phyloP scores from a whole-genome alignment of 1,139 yeast species.

The Torulaspora pretoriensis region DNA sequence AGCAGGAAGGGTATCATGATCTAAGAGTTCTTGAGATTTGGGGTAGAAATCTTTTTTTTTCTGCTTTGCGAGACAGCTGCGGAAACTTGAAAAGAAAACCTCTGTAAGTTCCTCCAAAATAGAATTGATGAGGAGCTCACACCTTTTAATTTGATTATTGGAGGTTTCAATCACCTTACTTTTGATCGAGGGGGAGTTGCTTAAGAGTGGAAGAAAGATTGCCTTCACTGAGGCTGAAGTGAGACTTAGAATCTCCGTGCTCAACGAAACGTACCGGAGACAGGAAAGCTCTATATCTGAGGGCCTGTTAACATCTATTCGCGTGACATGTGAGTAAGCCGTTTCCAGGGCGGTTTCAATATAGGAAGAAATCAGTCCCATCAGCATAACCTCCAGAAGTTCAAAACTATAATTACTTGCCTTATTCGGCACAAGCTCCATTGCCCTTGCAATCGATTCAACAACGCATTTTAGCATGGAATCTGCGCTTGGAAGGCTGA shows the following conservation, averaged over 20 bases:
- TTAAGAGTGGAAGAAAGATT: constrained; percentile 67
- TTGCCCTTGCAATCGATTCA: constrained; percentile 73
- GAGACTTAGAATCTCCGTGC: constrained; percentile 61
- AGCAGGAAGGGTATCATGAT: constrained; percentile 69
- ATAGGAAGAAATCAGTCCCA: constrained; percentile 70
- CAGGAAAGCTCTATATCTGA: constrained; percentile 43
- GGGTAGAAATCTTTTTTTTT: constrained; percentile 58
- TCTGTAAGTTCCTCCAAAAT: constrained; percentile 59
- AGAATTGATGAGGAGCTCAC: constrained; percentile 65
- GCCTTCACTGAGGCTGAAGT: constrained; percentile 69
- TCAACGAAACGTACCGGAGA: constrained; percentile 49
- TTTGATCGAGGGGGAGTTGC: constrained; percentile 57
- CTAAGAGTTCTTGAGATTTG: constrained; percentile 47
- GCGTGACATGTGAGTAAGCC: constrained; percentile 46
- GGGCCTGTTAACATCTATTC: constrained; percentile 37
- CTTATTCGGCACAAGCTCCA: constrained; percentile 65
- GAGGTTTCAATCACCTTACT: constrained; percentile 60
- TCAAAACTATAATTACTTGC: constrained; percentile 63
- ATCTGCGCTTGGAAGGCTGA: constrained; percentile 53
- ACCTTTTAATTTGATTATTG: constrained; percentile 61
- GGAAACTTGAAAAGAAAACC: constrained; percentile 46
- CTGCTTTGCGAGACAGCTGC: constrained; percentile 53
- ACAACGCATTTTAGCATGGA: constrained; percentile 64
- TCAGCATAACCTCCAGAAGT: constrained; percentile 60
- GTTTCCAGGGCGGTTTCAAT: constrained; percentile 74